Evolutionary conservation across 2,329 filamentous ascomycete species (phyloP).

Genomic region (Aspergillus carbonarius): DNA sequence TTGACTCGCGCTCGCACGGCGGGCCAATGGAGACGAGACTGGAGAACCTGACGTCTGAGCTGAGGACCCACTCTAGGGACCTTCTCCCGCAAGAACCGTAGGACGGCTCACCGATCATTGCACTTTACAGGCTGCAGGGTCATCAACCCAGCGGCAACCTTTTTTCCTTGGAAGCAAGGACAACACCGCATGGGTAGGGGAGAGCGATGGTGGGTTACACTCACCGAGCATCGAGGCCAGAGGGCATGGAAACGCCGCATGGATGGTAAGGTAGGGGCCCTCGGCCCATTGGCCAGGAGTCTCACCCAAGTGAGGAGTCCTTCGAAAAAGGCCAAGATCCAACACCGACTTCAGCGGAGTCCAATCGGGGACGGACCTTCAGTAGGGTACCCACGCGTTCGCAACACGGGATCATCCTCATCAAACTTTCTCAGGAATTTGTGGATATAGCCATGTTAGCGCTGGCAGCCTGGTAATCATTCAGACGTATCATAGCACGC

Average conservation of each 20-base stretch:
- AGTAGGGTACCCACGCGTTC: conserved; percentile 18
- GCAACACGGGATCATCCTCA: conserved; percentile 17
- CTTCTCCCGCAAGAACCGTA: background rate
- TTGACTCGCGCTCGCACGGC: background rate
- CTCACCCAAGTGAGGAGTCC: background rate
- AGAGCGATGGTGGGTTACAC: background rate
- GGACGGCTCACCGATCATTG: background rate
- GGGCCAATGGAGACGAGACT: background rate
- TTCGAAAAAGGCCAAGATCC: background rate
- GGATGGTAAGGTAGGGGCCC: background rate
- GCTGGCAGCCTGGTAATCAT: background rate
- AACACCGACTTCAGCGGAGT: conserved; percentile 11
- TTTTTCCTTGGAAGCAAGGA: background rate
- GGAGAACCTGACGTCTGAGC: background rate
- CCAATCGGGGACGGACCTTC: conserved; percentile 11
- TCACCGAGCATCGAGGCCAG: background rate
- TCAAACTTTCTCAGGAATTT: conserved; percentile 12
- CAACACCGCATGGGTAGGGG: background rate
- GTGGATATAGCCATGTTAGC: background rate
- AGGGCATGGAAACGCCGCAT: background rate
- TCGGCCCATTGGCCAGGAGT: background rate
- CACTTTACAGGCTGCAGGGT: background rate
- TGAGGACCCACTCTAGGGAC: background rate
- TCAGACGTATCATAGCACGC: background rate
- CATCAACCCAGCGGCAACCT: background rate